phyloP scores from a whole-genome alignment of 192 early-diverging fungal genomes.

The Gryganskiella cystojenkinii region DNA sequence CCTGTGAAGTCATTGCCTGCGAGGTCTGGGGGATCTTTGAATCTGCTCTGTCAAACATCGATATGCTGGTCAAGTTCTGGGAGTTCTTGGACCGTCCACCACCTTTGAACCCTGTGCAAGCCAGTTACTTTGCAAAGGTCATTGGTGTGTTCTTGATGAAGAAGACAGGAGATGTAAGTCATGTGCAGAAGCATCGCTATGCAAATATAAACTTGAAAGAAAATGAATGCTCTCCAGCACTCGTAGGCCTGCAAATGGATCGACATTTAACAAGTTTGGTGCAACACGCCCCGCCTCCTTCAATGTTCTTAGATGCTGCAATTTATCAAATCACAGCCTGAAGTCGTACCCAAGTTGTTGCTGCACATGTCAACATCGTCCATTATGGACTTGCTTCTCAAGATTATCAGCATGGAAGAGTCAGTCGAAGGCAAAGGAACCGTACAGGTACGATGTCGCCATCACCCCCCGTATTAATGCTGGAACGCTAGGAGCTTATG shows the following conservation, averaged over 20 bases:
- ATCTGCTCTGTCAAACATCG: slow-evolving; percentile 72
- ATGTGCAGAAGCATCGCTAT: no score
- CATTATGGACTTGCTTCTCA: slow-evolving; percentile 92
- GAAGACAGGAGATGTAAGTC: slow-evolving; percentile 85
- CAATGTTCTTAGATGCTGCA: slow-evolving; percentile 88
- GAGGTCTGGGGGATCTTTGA: slow-evolving; percentile 85
- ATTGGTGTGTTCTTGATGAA: slow-evolving; percentile 89
- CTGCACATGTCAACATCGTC: slow-evolving; percentile 88
- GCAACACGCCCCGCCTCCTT: background rate
- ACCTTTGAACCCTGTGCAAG: slow-evolving; percentile 82
- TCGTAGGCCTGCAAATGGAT: no score
- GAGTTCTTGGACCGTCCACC: slow-evolving; percentile 80
- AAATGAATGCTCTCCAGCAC: no score
- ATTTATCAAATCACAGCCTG: slow-evolving; percentile 83
- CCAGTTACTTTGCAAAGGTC: slow-evolving; percentile 93
- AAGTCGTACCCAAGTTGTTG: slow-evolving; percentile 82
- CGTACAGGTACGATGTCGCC: slow-evolving; percentile 79
- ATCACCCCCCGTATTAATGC: no score
- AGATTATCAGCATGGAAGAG: slow-evolving; percentile 93
- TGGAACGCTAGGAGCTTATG: no score
- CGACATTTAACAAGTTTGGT: no score
- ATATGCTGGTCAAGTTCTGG: slow-evolving; percentile 89
- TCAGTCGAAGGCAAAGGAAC: slow-evolving; percentile 86
- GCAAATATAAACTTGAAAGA: no score
- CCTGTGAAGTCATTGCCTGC: slow-evolving; percentile 81